A percentile compares a stretch with the other conserved stretches of the same genome.
These are phyloP conservation scores for Plectosphaerella sp. DNA, from an alignment of 2,329 filamentous ascomycete species.

Conservation along the genomic window DNA sequence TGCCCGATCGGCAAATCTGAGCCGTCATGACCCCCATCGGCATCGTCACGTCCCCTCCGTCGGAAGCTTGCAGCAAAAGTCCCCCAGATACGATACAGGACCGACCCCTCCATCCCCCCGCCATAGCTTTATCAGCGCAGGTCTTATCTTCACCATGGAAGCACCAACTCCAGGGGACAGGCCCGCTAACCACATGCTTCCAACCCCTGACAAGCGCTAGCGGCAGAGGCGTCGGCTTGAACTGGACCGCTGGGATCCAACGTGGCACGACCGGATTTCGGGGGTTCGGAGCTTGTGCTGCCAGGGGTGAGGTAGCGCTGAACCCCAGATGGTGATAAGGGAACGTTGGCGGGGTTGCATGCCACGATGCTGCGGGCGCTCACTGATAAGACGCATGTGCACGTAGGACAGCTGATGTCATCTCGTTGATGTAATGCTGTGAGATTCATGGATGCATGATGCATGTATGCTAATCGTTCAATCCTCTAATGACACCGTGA, in stretches of 20 bases:
- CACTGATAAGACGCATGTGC: not conserved
- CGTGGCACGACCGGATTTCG: not conserved
- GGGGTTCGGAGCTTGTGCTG: not conserved
- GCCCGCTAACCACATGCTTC: no score
- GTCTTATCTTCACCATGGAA: not conserved
- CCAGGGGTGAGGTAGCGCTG: not conserved
- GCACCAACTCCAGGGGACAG: no score
- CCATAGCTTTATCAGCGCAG: not conserved
- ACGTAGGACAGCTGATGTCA: not conserved
- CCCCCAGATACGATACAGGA: not conserved
- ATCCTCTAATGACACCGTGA: not conserved
- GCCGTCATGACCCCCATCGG: not conserved
- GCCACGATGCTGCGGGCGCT: slow-evolving; percentile 1
- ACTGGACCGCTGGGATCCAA: not conserved
- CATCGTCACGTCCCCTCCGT: no score
- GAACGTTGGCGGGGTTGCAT: not conserved
- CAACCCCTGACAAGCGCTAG: no score
- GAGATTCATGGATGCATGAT: no score
- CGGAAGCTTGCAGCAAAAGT: not conserved
- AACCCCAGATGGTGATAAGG: not conserved
- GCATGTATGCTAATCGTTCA: no score
- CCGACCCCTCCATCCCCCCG: not conserved
- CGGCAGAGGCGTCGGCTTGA: not conserved
- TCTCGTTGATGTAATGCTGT: not conserved
- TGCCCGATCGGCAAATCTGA: not conserved